These are phyloP conservation scores for Tuber microsphaerosporum DNA, from an alignment of 495 filamentous ascomycete genomes.

Conservation along the genomic window DNA sequence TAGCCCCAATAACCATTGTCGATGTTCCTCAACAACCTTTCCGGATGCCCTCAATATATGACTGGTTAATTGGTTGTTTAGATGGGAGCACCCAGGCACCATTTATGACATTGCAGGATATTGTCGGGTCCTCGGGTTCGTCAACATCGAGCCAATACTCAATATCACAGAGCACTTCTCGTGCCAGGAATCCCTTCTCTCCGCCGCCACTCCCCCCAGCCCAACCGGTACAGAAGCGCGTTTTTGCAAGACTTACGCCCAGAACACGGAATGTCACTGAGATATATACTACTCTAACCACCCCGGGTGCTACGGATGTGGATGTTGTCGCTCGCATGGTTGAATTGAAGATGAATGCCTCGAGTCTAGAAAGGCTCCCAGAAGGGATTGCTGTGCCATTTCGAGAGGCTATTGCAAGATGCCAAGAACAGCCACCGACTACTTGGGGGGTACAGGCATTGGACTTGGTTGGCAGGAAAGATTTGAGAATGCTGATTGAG, in stretches of 20 bases:
- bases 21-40: slow-evolving; percentile 56
- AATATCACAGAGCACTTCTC: slow-evolving; percentile 30
- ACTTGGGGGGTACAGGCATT: slow-evolving; percentile 66
- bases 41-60: slow-evolving; percentile 55
- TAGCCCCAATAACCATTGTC: slow-evolving; percentile 46
- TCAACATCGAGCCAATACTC: slow-evolving; percentile 41
- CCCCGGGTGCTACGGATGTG: slow-evolving; percentile 43
- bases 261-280: slow-evolving; percentile 59
- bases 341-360: slow-evolving; percentile 51
- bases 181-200: slow-evolving; percentile 39
- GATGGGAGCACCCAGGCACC: slow-evolving; percentile 45
- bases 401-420: slow-evolving; percentile 73
- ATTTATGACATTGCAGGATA: slow-evolving; percentile 57
- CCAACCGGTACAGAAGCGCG: slow-evolving; percentile 26
- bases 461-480: slow-evolving; percentile 70
- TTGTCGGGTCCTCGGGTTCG: slow-evolving; percentile 47
- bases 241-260: slow-evolving; percentile 51
- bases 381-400: slow-evolving; percentile 71
- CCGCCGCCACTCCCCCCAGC: slow-evolving; percentile 35
- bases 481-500: slow-evolving; percentile 63
- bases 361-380: slow-evolving; percentile 70
- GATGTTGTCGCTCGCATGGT: slow-evolving; percentile 58
- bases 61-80: slow-evolving; percentile 62
- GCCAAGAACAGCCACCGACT: slow-evolving; percentile 70
- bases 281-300: slow-evolving; percentile 44